Percentiles rank a stretch among this genome's conserved stretches.
phyloP scores from a whole-genome alignment of 2,329 filamentous ascomycete species.

The Trichophyton benhamiae region DNA sequence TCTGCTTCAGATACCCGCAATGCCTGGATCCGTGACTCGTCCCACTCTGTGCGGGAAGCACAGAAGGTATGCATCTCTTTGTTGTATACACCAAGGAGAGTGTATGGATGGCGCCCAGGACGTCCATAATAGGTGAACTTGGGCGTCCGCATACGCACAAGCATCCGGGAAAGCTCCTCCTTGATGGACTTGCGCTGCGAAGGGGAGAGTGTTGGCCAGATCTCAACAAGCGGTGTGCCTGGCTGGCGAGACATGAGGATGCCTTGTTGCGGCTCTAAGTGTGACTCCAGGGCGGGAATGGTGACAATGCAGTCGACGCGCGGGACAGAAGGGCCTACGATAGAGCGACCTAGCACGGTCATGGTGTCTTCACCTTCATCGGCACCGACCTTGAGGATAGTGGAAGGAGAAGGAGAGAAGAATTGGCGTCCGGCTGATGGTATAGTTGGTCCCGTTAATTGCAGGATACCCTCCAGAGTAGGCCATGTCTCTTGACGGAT shows the following conservation, averaged over 20 bases:
- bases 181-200: slow-evolving; percentile 10
- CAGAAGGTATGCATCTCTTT: slow-evolving; percentile 7
- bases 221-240: slow-evolving; percentile 10
- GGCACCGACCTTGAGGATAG: slow-evolving; percentile 12
- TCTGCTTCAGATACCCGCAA: slow-evolving; percentile 4
- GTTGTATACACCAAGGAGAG: slow-evolving; percentile 4
- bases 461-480: slow-evolving; percentile 8
- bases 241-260: slow-evolving; percentile 11
- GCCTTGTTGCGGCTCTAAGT: neutral
- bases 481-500: slow-evolving; percentile 8
- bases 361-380: slow-evolving; percentile 10
- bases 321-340: slow-evolving; percentile 13
- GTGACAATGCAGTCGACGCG: slow-evolving; percentile 7
- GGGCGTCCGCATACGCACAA: slow-evolving; percentile 9
- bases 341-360: slow-evolving; percentile 12
- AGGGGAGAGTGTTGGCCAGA: slow-evolving; percentile 13
- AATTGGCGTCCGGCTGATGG: slow-evolving; percentile 9
- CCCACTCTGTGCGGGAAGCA: slow-evolving; percentile 13
- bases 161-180: slow-evolving; percentile 7
- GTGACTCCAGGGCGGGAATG: neutral
- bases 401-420: slow-evolving; percentile 12
- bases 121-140: slow-evolving; percentile 11
- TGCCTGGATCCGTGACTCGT: slow-evolving; percentile 12
- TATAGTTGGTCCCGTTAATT: slow-evolving; percentile 10
- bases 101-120: slow-evolving; percentile 9